These are phyloP conservation scores for Phytopythium vexans DNA, from an alignment of 352 stramenopile genomes.

Conservation along the genomic window DNA sequence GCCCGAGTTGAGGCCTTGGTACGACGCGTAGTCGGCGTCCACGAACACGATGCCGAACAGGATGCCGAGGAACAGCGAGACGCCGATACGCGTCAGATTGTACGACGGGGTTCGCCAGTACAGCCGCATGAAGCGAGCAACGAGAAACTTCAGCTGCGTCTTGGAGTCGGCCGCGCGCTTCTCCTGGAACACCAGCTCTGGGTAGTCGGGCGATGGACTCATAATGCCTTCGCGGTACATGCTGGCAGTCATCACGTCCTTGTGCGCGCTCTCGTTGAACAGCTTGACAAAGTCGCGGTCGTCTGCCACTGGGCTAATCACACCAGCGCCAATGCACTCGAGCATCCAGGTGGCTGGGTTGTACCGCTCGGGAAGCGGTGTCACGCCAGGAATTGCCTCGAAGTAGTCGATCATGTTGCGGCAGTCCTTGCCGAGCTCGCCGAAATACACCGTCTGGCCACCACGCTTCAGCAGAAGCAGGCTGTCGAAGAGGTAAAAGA, in stretches of 20 bases:
- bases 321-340: constrained; percentile 31
- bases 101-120: constrained; percentile 44
- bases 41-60: constrained; percentile 54
- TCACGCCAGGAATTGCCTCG: constrained; percentile 11
- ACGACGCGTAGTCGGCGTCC: constrained; percentile 14
- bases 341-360: constrained; percentile 38
- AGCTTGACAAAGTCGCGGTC: constrained; percentile 11
- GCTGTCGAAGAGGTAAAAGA: constrained; percentile 53
- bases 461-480: constrained; percentile 82
- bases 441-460: constrained; percentile 35
- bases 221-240: constrained; percentile 22
- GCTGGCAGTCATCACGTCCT: constrained; percentile 7
- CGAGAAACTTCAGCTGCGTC: constrained; percentile 20
- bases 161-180: constrained; percentile 21
- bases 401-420: constrained; percentile 26
- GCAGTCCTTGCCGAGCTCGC: constrained; percentile 15
- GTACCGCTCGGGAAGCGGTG: constrained; percentile 10
- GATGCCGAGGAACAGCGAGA: constrained; percentile 48
- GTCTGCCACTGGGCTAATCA: constrained; percentile 9
- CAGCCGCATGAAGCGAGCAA: constrained; percentile 20
- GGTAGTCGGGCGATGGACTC: constrained; percentile 9
- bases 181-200: constrained; percentile 22
- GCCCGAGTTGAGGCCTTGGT: constrained; percentile 14
- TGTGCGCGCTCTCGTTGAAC: constrained; percentile 16
- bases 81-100: constrained; percentile 45